Evolutionary conservation across 2,329 filamentous ascomycete species (phyloP), one percentile per base, ranked within the genome.

Genomic region (Trichophyton mentagrophytes): DNA sequence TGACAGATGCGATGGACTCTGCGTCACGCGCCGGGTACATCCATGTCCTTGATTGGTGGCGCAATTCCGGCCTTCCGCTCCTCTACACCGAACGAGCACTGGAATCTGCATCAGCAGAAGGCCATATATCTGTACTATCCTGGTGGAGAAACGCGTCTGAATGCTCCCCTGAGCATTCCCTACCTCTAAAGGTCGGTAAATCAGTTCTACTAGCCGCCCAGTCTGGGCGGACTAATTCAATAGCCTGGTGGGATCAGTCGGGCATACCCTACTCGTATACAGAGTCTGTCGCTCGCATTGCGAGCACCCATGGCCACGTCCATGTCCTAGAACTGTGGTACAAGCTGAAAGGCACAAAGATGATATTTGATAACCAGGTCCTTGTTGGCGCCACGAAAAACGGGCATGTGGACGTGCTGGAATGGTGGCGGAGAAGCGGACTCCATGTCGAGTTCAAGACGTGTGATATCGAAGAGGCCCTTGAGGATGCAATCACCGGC

Each of bases 381-480:
- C 81, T 96, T 0, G 87, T 95, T 0, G 88, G 88, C 7, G 88
- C 92, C 0, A 96, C 91, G 1, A 89, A 90, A 67, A 88, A 92
- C 70, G 89, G 90, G 3, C 88, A 95, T 71, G 83, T 90, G 2
- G 80, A 84, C 40, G 90, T 96, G 22, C 77, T 97, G 6, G 89
- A 96, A 71, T 96, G 92, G 92, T 96, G 92, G 91, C 87, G 88
- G 69, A 80, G 80, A 36, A 78, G 75, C 40, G 84, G 85, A 0
- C 80, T 91, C 66, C 81, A 83, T 59, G 90, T 96, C 27, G 90
- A 95, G 72, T 96, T 96, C 74, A 91, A 92, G 72, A 95, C 90
- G 0, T 96, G 90, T 72, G 90, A 95, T 72, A 93, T 97, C 63
- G 91, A 96, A 71, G 92, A 96, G 74, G 91, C 91, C 0, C 79